Evolutionary conservation across 441 rosid genomes (phyloP).

Genomic region (Omphalea diandra): DNA sequence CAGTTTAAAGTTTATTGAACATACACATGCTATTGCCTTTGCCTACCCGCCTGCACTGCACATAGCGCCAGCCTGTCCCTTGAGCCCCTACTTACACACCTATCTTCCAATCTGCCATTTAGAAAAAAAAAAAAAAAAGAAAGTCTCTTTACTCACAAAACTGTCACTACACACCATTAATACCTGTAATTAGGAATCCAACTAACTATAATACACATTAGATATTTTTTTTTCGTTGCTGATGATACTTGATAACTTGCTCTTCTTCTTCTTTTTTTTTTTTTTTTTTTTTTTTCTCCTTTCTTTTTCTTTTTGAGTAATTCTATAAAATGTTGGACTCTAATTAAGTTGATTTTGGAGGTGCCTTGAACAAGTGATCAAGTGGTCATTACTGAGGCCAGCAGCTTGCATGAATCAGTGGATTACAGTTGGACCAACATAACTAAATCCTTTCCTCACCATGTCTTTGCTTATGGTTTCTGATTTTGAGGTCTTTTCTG

Average conservation of each 20-base stretch:
- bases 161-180: conserved; percentile 14
- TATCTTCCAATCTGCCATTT: neutral
- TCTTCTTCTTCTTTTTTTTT: neutral
- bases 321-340: conserved; percentile 19
- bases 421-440: conserved; percentile 67
- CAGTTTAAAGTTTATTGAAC: conserved; percentile 12
- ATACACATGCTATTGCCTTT: conserved; percentile 26
- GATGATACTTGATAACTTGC: too few species aligned
- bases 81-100: conserved; percentile 14
- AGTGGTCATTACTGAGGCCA: conserved; percentile 72
- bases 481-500: conserved; percentile 74
- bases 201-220: neutral
- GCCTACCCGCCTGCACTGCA: conserved; percentile 36
- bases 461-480: conserved; percentile 81
- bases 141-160: neutral
- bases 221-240: conserved; percentile 2
- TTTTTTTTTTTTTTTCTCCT: neutral
- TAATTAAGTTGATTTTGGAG: conserved; percentile 34
- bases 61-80: conserved; percentile 32
- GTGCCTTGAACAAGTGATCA: conserved; percentile 64
- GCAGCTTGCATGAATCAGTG: conserved; percentile 86
- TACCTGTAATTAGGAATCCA: conserved; percentile 15
- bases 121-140: too few species aligned
- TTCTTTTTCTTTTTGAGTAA: too few species aligned
- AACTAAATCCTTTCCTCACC: conserved; percentile 68